A percentile compares a stretch with the other conserved stretches of the same genome.
These are phyloP conservation scores for Anastatica hierochuntica DNA, from an alignment of 345 rosid genomes.

Conservation along the genomic window DNA sequence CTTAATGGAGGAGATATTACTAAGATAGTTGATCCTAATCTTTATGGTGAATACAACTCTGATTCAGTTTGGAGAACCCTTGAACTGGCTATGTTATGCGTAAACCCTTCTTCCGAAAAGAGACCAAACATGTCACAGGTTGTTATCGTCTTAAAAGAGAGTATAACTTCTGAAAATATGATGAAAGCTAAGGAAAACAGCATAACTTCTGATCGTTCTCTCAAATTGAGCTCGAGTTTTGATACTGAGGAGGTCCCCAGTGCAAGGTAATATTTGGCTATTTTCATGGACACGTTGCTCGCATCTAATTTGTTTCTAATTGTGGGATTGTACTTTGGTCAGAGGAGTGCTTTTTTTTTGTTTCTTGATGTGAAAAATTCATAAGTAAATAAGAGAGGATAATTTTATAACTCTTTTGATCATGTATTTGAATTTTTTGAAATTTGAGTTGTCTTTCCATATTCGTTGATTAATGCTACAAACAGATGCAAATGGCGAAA, in stretches of 20 bases:
- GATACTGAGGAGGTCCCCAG: neutral
- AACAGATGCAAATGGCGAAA: no score
- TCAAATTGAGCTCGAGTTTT: neutral
- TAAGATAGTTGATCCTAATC: neutral
- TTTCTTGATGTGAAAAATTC: no score
- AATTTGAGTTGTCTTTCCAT: no score
- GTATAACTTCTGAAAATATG: neutral
- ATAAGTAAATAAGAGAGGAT: no score
- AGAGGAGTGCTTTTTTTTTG: no score
- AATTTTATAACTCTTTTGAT: no score
- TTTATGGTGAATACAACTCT: neutral
- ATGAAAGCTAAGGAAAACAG: no score
- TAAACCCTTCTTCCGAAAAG: neutral
- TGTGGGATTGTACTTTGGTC: no score
- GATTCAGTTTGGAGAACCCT: neutral
- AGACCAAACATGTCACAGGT: neutral
- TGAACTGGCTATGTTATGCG: neutral
- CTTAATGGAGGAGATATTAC: neutral
- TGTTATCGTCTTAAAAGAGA: neutral
- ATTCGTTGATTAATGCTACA: no score
- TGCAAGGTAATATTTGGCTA: neutral
- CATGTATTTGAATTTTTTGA: no score
- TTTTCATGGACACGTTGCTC: no score
- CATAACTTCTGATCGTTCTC: neutral
- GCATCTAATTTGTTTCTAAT: no score